Conservation (phyloP, 257 asterid species). For the Cinchona pubescens region DNA sequence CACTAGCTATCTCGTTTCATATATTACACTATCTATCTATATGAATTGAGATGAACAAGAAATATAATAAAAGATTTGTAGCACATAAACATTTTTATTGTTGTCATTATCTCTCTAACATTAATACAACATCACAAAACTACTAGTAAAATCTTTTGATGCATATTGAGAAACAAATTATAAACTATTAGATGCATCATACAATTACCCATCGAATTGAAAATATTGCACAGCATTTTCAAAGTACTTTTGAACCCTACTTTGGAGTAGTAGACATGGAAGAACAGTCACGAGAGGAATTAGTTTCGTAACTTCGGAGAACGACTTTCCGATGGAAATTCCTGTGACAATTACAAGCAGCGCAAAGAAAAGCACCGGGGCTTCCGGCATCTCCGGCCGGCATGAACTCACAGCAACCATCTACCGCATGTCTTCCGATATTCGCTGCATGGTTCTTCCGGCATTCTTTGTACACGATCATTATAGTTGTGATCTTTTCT, state of each 20-base stretch:
- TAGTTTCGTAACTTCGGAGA: slow-evolving; percentile 14
- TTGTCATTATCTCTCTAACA: no score
- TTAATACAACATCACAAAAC: background rate
- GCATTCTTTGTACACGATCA: slow-evolving; percentile 59
- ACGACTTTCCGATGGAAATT: slow-evolving; percentile 60
- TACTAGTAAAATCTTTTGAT: background rate
- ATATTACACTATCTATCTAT: no score
- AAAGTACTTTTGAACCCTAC: background rate
- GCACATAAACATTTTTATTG: no score
- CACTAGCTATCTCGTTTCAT: no score
- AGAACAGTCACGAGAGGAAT: slow-evolving; percentile 9
- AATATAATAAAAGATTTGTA: no score
- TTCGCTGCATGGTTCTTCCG: slow-evolving; percentile 74
- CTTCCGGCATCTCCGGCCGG: slow-evolving; percentile 60
- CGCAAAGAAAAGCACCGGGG: slow-evolving; percentile 48
- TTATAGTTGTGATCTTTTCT: slow-evolving; percentile 5
- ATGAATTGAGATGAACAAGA: no score
- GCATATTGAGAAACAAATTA: background rate
- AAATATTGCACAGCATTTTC: background rate
- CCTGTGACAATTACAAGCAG: slow-evolving; percentile 73
- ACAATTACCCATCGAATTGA: background rate
- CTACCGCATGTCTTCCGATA: slow-evolving; percentile 63
- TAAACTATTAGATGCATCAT: background rate
- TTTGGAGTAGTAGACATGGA: slow-evolving; percentile 18
- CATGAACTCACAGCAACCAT: slow-evolving; percentile 78